phyloP scores from a whole-genome alignment of 345 rosid genomes.

The Camelina laxa region DNA sequence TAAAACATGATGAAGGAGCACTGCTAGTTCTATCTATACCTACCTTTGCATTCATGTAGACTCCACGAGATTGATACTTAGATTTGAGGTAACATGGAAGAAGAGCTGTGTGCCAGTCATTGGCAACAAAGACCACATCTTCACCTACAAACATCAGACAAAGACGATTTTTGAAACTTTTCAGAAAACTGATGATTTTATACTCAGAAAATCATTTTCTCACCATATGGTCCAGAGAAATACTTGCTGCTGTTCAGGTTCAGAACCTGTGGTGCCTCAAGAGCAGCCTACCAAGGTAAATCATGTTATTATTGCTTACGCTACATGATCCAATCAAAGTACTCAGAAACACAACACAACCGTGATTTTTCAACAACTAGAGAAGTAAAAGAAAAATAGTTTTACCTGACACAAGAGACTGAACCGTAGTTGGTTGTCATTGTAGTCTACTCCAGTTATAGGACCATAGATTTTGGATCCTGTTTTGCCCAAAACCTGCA shows the following conservation, averaged over 20 bases:
- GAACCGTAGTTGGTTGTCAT: conserved; percentile 86
- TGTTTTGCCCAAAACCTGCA: conserved; percentile 90
- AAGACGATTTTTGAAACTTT: not conserved
- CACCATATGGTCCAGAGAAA: conserved; percentile 94
- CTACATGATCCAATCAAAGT: conserved; percentile 8
- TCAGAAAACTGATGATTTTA: not conserved
- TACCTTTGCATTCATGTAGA: conserved; percentile 84
- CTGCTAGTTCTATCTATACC: conserved; percentile 15
- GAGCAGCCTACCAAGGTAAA: conserved; percentile 71
- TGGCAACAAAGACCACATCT: conserved; percentile 79
- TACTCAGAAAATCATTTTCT: conserved; percentile 6
- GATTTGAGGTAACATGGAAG: conserved; percentile 84
- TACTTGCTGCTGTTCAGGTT: conserved; percentile 57
- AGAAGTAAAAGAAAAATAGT: conserved; percentile 4
- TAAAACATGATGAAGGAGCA: conserved; percentile 4
- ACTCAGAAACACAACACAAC: not conserved
- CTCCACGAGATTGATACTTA: conserved; percentile 69
- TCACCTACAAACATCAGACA: conserved; percentile 63
- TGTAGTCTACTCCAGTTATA: conserved; percentile 68
- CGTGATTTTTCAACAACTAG: not conserved
- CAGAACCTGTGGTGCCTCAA: conserved; percentile 86
- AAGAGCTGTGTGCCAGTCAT: conserved; percentile 96
- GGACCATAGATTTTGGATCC: conserved; percentile 92
- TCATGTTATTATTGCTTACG: conserved; percentile 3
- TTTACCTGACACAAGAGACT: conserved; percentile 81